phyloP scores from a whole-genome alignment of 306 rosid genomes.

The Inga laurina region DNA sequence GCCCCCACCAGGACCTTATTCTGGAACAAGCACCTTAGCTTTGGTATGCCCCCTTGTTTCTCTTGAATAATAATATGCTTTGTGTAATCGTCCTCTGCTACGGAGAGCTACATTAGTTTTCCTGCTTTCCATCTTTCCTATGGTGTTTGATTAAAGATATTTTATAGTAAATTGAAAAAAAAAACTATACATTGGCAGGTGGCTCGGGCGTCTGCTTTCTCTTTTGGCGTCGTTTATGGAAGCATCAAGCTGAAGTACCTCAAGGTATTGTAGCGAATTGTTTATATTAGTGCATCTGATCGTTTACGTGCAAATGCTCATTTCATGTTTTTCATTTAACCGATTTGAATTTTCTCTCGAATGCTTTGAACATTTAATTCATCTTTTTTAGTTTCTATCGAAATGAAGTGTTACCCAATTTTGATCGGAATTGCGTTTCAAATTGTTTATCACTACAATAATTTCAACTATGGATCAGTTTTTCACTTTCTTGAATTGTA shows the following conservation, averaged over 20 bases:
- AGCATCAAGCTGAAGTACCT: slow-evolving; percentile 78
- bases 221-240: slow-evolving; percentile 85
- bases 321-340: slow-evolving; percentile 11
- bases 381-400: not conserved
- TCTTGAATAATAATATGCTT: not conserved
- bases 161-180: not conserved
- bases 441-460: not conserved
- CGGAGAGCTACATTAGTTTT: not conserved
- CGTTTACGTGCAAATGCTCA: not conserved
- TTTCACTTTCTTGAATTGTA: not conserved
- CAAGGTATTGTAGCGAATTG: slow-evolving; percentile 49
- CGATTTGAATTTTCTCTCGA: not conserved
- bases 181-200: slow-evolving; percentile 48
- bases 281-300: not conserved
- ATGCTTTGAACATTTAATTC: not conserved
- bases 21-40: slow-evolving; percentile 91
- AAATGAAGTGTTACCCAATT: not conserved
- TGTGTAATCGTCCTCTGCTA: not conserved
- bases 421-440: slow-evolving; percentile 15
- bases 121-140: not conserved
- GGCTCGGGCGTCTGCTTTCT: slow-evolving; percentile 88
- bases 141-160: not conserved
- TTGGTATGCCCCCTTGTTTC: slow-evolving; percentile 47
- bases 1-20: slow-evolving; percentile 86
- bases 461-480: slow-evolving; percentile 10